phyloP scores from a whole-genome alignment of 2,329 filamentous ascomycete species.

The Teratosphaeria zuluensis region DNA sequence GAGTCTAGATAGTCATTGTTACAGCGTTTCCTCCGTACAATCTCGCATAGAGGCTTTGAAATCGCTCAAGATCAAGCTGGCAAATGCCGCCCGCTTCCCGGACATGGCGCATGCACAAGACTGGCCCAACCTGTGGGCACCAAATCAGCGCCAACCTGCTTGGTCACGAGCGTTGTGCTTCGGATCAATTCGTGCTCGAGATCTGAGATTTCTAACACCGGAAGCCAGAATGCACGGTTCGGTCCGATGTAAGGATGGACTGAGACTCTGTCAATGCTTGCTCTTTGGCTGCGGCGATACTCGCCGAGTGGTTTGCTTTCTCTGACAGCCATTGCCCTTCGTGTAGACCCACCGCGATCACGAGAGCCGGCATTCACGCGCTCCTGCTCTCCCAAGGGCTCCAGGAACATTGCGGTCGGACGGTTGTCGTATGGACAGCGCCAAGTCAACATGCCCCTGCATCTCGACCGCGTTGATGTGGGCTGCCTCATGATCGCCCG shows the following conservation, averaged over 20 bases:
- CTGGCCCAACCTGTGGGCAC: not conserved
- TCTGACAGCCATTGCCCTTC: not conserved
- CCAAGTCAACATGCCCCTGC: slow-evolving; percentile 2
- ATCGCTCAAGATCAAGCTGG: slow-evolving; percentile 4
- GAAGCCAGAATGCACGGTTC: not conserved
- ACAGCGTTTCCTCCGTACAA: slow-evolving; percentile 2
- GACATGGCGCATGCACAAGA: slow-evolving; percentile 2
- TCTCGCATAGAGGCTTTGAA: slow-evolving; percentile 5
- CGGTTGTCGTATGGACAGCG: not conserved
- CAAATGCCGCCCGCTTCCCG: slow-evolving; percentile 3
- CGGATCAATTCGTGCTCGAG: slow-evolving; percentile 3
- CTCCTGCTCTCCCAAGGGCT: not conserved
- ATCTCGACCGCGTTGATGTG: not conserved
- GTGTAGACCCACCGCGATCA: not conserved
- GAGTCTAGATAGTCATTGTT: not conserved
- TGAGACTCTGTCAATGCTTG: not conserved
- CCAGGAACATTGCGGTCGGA: not conserved
- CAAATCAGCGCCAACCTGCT: slow-evolving; percentile 1
- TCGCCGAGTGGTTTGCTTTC: not conserved
- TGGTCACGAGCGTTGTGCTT: slow-evolving; percentile 2
- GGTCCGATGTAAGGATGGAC: not conserved
- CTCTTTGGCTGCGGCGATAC: not conserved
- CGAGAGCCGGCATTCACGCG: not conserved
- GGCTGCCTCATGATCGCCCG: slow-evolving; percentile 3
- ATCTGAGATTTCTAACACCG: slow-evolving; percentile 4